phyloP scores from a whole-genome alignment of 306 rosid species.

The Heteromeles arbutifolia region DNA sequence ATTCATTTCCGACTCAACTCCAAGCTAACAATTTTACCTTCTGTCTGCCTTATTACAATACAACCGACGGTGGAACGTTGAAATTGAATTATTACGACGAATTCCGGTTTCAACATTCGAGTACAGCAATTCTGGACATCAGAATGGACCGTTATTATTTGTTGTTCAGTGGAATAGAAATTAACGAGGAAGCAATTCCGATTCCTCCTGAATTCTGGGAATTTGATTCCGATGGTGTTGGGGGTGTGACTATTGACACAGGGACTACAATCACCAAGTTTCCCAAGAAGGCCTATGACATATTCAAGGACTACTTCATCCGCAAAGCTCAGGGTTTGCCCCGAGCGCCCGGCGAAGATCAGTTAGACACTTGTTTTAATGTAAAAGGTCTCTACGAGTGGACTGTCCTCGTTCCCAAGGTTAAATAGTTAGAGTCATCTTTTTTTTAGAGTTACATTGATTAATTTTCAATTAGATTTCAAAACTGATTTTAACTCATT shows the following conservation, averaged over 20 bases:
- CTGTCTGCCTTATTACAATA: neutral
- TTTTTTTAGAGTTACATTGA: too few relatives aligned
- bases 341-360: neutral
- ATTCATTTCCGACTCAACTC: neutral
- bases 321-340: neutral
- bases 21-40: neutral
- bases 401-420: neutral
- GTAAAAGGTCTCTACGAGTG: neutral
- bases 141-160: neutral
- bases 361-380: neutral
- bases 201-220: neutral
- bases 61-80: neutral
- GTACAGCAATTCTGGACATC: neutral
- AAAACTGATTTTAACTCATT: neutral
- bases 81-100: neutral
- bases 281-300: neutral
- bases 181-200: neutral
- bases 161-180: neutral
- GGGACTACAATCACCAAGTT: neutral
- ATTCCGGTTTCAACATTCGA: neutral
- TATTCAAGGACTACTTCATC: neutral
- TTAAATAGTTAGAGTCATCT: too few relatives aligned
- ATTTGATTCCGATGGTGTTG: neutral
- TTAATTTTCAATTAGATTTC: too few relatives aligned
- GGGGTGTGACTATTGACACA: neutral